phyloP scores from a whole-genome alignment of 2,329 filamentous ascomycete genomes.

The Aureobasidium pullulans region DNA sequence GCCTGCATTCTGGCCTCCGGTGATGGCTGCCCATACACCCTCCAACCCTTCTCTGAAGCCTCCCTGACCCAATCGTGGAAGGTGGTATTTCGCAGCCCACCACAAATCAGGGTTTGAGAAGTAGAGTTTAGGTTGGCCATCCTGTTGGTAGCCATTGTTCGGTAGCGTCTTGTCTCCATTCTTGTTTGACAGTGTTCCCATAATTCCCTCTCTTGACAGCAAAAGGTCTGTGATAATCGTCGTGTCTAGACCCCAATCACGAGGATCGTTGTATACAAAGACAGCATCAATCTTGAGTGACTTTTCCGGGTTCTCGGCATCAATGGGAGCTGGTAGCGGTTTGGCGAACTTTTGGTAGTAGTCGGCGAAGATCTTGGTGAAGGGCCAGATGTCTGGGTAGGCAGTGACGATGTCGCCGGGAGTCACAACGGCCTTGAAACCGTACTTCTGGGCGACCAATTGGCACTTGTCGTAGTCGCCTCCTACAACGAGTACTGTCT shows the following conservation, averaged over 20 bases:
- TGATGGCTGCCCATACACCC: constrained; percentile 70
- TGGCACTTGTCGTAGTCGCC: constrained; percentile 53
- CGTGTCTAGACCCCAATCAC: constrained; percentile 89
- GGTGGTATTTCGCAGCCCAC: constrained; percentile 79
- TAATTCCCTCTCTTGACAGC: constrained; percentile 66
- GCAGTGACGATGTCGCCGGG: constrained; percentile 74
- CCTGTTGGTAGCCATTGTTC: constrained; percentile 73
- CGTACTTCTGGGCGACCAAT: constrained; percentile 65
- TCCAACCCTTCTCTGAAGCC: constrained; percentile 77
- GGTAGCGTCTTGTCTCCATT: constrained; percentile 60
- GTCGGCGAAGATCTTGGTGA: constrained; percentile 58
- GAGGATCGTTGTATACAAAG: constrained; percentile 90
- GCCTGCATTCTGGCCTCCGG: constrained; percentile 42
- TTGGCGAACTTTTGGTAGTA: constrained; percentile 54
- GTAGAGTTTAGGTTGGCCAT: constrained; percentile 72
- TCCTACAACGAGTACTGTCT: constrained; percentile 43
- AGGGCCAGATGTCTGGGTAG: constrained; percentile 74
- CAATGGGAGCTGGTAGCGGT: constrained; percentile 48
- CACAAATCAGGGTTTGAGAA: constrained; percentile 87
- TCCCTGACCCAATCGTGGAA: constrained; percentile 84
- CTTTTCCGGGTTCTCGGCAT: constrained; percentile 35
- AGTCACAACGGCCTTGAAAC: constrained; percentile 75
- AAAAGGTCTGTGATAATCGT: constrained; percentile 80
- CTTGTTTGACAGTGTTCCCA: constrained; percentile 70
- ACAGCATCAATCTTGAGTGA: constrained; percentile 78